Conservation (phyloP, 176 grass and related monocot species). For the Oryza meyeriana region DNA sequence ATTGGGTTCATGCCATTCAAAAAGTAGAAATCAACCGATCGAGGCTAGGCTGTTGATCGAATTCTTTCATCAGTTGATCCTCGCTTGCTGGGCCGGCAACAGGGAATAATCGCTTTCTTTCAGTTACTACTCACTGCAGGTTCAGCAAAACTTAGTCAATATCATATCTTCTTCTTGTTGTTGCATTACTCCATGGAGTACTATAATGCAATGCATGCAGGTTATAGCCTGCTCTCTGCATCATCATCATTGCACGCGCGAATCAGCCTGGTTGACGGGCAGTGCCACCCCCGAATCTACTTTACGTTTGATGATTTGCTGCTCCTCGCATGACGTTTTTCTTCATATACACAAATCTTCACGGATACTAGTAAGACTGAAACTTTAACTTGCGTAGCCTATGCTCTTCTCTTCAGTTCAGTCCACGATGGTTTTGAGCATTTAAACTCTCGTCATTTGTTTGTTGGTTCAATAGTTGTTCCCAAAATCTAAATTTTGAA, state of each 20-base stretch:
- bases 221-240: not conserved
- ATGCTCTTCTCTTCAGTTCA: no score
- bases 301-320: not conserved
- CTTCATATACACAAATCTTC: not conserved
- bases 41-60: not conserved
- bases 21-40: not conserved
- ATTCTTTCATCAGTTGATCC: not conserved
- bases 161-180: not conserved
- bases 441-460: no score
- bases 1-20: not conserved
- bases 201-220: not conserved
- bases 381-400: no score
- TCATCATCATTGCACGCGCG: constrained; percentile 2
- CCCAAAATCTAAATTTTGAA: no score
- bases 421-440: no score
- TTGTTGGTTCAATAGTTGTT: no score
- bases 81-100: not conserved
- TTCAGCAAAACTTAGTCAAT: not conserved
- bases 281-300: not conserved
- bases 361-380: no score
- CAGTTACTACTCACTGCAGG: not conserved
- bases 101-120: not conserved
- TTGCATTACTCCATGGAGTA: not conserved
- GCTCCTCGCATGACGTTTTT: not conserved
- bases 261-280: not conserved